Evolutionary conservation across 345 rosid genomes (phyloP), one percentile per base, ranked within the genome.

Genomic region (Aquilaria sinensis): DNA sequence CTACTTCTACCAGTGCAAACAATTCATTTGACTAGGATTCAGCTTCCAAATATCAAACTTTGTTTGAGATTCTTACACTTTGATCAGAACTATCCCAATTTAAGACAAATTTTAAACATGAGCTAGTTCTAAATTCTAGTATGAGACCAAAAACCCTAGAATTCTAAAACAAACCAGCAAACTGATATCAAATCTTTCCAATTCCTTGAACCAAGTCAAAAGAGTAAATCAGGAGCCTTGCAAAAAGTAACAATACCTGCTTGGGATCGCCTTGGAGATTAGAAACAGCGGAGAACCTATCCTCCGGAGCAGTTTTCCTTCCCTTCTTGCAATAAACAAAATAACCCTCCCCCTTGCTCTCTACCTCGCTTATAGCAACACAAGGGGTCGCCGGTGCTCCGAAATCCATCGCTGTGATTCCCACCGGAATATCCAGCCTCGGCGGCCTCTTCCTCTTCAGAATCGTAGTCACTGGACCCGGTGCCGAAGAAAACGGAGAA

Each of bases 281-380:
- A 49, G 79, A 68, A 13, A 63, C 52, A 32, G 96, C 89, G 57
- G 97, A 90, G 81, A 73, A 86, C 0, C 98, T 90, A 78, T 93
- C 98, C 66, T 93, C 98, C 96, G 89, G 85, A 55, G 83, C 81
- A 53, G 82, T 93, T 74, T 96, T 83, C 75, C 90, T 86, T 30
- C 98, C 98, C 83, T 79, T 80, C 77, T 89, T 89, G 64, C 98
- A 89, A 70, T 72, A 86, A 54, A 93, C 97, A 7, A 90, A 83
- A 53, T 82, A 89, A 10, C 83, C 93, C 57, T 67, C 74, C 49
- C 85, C 87, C 47, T 82, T 89, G 0, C 65, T 80, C 76, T 87
- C 93, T 13, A 76, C 60, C 74, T 72, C 88, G 43, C 78, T 75
- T 34, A 56, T 54, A 11, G 37, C 76, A 0, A 70, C 77, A 12